Evolutionary conservation across 352 stramenopile genomes (phyloP).

Genomic region (Peronospora tabacina): DNA sequence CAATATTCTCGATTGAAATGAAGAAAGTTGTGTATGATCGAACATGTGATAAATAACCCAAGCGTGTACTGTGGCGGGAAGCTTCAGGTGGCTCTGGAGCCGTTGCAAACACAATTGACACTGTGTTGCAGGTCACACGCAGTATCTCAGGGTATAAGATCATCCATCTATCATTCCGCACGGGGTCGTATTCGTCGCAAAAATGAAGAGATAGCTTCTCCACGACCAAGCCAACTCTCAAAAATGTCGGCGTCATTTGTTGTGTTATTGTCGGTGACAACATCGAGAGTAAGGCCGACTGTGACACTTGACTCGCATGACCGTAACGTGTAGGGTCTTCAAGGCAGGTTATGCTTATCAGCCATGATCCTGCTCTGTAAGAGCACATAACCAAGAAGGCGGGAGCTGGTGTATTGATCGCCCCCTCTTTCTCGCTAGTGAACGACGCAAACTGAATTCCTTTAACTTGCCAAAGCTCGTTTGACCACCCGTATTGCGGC

Average conservation of each 20-base stretch:
- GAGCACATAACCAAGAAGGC: constrained; percentile 68
- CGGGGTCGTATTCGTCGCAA: constrained; percentile 52
- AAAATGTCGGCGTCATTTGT: constrained; percentile 14
- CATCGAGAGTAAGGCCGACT: constrained; percentile 16
- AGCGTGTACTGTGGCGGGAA: constrained; percentile 30
- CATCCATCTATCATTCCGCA: constrained; percentile 24
- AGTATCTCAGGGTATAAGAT: constrained; percentile 61
- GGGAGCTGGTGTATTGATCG: constrained; percentile 4
- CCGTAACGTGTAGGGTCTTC: constrained; percentile 36
- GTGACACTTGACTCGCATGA: constrained; percentile 9
- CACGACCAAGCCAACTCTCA: constrained; percentile 34
- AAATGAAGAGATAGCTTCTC: constrained; percentile 48
- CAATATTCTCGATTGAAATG: constrained; percentile 35
- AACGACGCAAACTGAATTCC: constrained; percentile 81
- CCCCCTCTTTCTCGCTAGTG: constrained; percentile 10
- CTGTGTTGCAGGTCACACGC: constrained; percentile 25
- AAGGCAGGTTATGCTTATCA: constrained; percentile 55
- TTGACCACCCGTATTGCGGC: constrained; percentile 62
- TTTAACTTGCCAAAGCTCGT: constrained; percentile 67
- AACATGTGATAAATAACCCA: constrained; percentile 68
- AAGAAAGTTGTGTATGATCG: constrained; percentile 54
- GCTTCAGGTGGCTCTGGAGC: constrained; percentile 44
- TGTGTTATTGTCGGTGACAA: constrained; percentile 7
- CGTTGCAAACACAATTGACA: constrained; percentile 45
- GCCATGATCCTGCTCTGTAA: constrained; percentile 62